Evolutionary conservation across 371 early-diverging fungal genomes (phyloP), one percentile per base, ranked within the genome.

Genomic region (Mucor lusitanicus): DNA sequence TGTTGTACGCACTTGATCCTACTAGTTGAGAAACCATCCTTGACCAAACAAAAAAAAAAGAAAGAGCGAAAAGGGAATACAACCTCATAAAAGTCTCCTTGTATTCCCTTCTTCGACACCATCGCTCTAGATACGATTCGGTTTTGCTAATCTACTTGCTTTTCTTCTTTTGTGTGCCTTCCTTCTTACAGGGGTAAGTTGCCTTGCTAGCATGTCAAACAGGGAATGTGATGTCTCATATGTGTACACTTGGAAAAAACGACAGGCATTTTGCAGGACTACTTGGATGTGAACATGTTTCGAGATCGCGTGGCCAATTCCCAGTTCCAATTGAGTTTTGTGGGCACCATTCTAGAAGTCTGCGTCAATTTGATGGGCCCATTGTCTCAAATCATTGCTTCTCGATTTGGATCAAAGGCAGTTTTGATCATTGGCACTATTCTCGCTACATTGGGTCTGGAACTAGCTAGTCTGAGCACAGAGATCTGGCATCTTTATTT

Each of bases 401-500:
- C 72, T 27, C 60, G 64, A 11, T 67, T 74, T 23, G 80, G 80
- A 37, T 28, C 55, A 1, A 67, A 63, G 37, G 53, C 68, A 5
- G 67, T 82, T 0, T 42, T 73, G 40, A 27, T 73, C 7, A 63
- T 71, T 50, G 80, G 75, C 19, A 64, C 68, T 3, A 0, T 73
- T 13, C 46, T 74, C 17, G 68, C 68, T 12, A 61, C 65, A 1
- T 23, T 80, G 9, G 80, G 75, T 17, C 46, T 80, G 44, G 63
- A 69, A 28, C 35, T 73, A 42, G 77, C 80, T 6, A 69, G 80
- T 27, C 73, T 74, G n/a, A 58, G 68, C 32, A 54, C 27, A 21
- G 40, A 75, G 72, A 72, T 76, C 3, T 76, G 77, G 77, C 77
- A 76, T 21, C 54, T 76, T 13, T 76, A 70, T 28, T 35, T 76